Evolutionary conservation across 2,329 filamentous ascomycete species (phyloP).

Genomic region (Colletotrichum salicis): DNA sequence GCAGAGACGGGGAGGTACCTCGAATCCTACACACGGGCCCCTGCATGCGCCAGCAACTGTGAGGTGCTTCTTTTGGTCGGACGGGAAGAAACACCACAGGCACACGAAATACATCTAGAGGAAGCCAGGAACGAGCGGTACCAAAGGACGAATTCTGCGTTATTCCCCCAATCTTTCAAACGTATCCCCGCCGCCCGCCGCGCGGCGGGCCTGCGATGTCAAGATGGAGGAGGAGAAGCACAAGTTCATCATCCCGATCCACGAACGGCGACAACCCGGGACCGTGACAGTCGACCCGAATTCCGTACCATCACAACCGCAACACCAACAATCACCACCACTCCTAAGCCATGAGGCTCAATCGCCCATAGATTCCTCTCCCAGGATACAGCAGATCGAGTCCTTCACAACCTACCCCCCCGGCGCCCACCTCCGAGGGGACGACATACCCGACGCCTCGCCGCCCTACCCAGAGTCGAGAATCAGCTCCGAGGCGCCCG

Average conservation of each 20-base stretch:
- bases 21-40: conserved; percentile 1
- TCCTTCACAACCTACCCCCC: conserved; percentile 18
- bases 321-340: not conserved
- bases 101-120: not conserved
- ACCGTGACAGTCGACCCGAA: not conserved
- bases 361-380: conserved; percentile 11
- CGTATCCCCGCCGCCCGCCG: conserved; percentile 2
- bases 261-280: conserved; percentile 25
- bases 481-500: conserved; percentile 16
- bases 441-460: conserved; percentile 4
- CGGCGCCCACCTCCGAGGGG: conserved; percentile 10
- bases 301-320: not conserved
- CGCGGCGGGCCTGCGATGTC: conserved; percentile 12
- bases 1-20: conserved; percentile 20
- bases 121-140: not conserved
- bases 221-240: conserved; percentile 34
- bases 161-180: not conserved
- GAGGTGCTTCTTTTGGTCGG: not conserved
- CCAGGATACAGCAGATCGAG: conserved; percentile 29
- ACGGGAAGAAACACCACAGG: not conserved
- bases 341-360: not conserved
- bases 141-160: not conserved
- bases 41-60: conserved; percentile 14
- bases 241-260: conserved; percentile 33
- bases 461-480: conserved; percentile 21